Evolutionary conservation across 352 stramenopile genomes (phyloP).

Genomic region (Phytophthora colocasiae): DNA sequence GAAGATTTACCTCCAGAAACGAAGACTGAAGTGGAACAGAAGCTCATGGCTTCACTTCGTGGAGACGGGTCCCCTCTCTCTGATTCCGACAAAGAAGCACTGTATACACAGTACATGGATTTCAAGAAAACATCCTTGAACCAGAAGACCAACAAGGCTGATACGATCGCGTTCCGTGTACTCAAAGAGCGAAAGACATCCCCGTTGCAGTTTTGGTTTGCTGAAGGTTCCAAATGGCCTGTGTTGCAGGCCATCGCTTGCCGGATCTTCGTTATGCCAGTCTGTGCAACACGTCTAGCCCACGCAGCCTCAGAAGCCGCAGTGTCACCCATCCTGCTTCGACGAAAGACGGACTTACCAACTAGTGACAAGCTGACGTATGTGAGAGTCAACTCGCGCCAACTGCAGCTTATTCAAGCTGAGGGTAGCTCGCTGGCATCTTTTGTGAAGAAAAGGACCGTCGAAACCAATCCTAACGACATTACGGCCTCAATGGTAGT

Average conservation of each 20-base stretch:
- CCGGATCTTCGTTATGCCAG: conserved; percentile 45
- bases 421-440: conserved; percentile 12
- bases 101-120: conserved; percentile 56
- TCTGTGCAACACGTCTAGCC: conserved; percentile 23
- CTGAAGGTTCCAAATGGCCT: conserved; percentile 58
- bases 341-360: conserved; percentile 17
- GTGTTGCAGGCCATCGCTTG: conserved; percentile 52
- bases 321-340: conserved; percentile 18
- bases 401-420: conserved; percentile 25
- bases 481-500: conserved; percentile 44
- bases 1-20: conserved; percentile 42
- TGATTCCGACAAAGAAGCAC: conserved; percentile 41
- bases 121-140: conserved; percentile 49
- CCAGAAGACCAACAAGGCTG: conserved; percentile 36
- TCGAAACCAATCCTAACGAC: conserved; percentile 17
- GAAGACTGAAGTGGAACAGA: conserved; percentile 43
- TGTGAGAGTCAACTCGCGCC: conserved; percentile 40
- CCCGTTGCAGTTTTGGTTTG: conserved; percentile 60
- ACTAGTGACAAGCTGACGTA: conserved; percentile 41
- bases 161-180: conserved; percentile 48
- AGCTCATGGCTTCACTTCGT: conserved; percentile 37
- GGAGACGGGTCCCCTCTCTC: conserved; percentile 24
- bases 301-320: conserved; percentile 6
- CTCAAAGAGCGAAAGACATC: conserved; percentile 62
- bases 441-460: conserved; percentile 9